A percentile compares a stretch with the other conserved stretches of the same genome.
Conservation (phyloP, 2,329 filamentous ascomycete species). For the Didymosphaeria variabile region DNA sequence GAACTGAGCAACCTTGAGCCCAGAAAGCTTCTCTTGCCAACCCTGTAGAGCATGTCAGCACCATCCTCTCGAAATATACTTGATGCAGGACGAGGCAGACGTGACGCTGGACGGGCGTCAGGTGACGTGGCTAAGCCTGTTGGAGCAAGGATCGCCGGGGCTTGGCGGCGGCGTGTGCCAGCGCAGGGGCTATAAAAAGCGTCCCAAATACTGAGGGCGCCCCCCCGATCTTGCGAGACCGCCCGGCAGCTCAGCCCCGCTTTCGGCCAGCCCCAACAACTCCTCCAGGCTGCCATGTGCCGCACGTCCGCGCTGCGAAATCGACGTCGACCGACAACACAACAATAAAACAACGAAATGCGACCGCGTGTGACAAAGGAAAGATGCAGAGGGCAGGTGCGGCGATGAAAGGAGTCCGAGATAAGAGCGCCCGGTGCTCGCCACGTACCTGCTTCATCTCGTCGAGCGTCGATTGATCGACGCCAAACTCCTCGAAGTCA, state of each 20-base stretch:
- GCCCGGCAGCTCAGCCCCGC: conserved; percentile 54
- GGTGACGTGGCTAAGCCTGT: conserved; percentile 47
- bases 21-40: conserved; percentile 92
- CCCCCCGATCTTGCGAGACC: conserved; percentile 48
- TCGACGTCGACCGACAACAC: conserved; percentile 22
- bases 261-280: conserved; percentile 49
- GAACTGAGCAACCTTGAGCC: conserved; percentile 84
- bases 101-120: conserved; percentile 34
- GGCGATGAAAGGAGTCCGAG: conserved; percentile 23
- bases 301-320: conserved; percentile 26
- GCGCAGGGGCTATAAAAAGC: conserved; percentile 57
- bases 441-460: conserved; percentile 85
- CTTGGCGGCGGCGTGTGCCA: conserved; percentile 48
- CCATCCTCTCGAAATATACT: conserved; percentile 3
- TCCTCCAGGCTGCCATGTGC: conserved; percentile 36
- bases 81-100: conserved; percentile 13
- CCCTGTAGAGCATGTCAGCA: conserved; percentile 64
- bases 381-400: conserved; percentile 15
- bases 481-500: conserved; percentile 96
- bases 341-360: conserved; percentile 14
- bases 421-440: conserved; percentile 25
- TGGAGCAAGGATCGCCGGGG: conserved; percentile 42
- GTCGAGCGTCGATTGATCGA: conserved; percentile 85
- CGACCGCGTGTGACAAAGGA: conserved; percentile 19
- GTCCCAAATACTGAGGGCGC: conserved; percentile 55